Conservation (phyloP, 208 protist species). For the Leptomonas pyrrhocoris region DNA sequence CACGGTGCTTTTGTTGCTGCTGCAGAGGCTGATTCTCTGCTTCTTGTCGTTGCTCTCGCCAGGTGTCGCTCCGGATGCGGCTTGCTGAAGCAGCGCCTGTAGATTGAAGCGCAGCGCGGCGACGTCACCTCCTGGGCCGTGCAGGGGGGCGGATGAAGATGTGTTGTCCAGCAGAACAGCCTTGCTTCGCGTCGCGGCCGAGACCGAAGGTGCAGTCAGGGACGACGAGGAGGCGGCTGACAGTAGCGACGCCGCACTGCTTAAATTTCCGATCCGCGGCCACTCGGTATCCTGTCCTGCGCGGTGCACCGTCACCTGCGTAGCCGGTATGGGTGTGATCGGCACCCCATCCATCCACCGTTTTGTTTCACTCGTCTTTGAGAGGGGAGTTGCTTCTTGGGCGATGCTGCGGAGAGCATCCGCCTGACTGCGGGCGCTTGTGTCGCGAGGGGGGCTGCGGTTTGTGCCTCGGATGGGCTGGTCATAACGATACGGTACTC, state of each 20-base stretch:
- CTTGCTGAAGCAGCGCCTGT: constrained; percentile 23
- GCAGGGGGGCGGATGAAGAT: not conserved
- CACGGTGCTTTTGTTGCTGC: not conserved
- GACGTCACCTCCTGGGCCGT: constrained; percentile 6
- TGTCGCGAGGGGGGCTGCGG: not conserved
- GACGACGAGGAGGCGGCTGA: no score
- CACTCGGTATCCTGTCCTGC: not conserved
- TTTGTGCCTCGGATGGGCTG: not conserved
- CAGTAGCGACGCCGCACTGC: no score
- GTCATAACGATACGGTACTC: not conserved
- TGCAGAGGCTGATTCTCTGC: not conserved
- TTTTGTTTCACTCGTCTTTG: not conserved
- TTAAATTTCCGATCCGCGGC: not conserved
- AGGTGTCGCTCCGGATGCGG: not conserved
- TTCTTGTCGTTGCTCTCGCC: not conserved
- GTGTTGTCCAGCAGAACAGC: not conserved
- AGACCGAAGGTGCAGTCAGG: no score
- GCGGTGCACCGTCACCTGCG: not conserved
- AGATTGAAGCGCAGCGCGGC: constrained; percentile 28
- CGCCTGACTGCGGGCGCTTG: no score
- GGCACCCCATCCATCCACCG: constrained; percentile 8
- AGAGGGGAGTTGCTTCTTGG: not conserved
- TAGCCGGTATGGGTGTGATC: constrained; percentile 12
- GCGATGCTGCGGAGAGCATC: not conserved
- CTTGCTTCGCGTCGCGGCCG: not conserved